Percentiles rank a stretch among this genome's conserved stretches.
Conservation (phyloP, 1,139 yeast genomes). For the Lodderomyces beijingensis region DNA sequence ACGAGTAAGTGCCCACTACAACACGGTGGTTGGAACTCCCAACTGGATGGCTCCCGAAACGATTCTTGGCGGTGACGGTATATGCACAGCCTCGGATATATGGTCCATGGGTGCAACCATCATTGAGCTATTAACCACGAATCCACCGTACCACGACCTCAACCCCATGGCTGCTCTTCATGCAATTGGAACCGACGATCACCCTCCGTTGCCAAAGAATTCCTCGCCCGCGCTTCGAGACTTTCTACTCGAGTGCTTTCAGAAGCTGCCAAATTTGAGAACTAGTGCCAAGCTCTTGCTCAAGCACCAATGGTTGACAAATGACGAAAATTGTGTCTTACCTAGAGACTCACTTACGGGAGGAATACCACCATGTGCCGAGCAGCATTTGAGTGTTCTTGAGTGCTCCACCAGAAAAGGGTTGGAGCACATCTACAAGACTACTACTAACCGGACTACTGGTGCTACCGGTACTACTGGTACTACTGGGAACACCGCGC, state of each 20-base stretch:
- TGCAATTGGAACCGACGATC: conserved; percentile 84
- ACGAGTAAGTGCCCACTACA: conserved; percentile 39
- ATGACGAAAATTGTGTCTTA: conserved; percentile 1
- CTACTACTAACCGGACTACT: background rate
- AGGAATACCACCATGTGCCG: no score
- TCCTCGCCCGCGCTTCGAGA: conserved; percentile 53
- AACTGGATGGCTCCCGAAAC: conserved; percentile 91
- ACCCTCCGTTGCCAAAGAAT: conserved; percentile 70
- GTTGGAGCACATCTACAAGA: background rate
- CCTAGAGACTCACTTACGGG: no score
- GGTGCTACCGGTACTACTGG: background rate
- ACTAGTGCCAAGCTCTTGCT: conserved; percentile 53
- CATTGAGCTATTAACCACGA: conserved; percentile 77
- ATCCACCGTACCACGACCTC: conserved; percentile 82
- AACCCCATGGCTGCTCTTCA: conserved; percentile 87
- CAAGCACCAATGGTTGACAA: conserved; percentile 60
- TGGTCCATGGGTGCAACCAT: conserved; percentile 97
- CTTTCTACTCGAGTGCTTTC: conserved; percentile 73
- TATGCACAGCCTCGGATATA: conserved; percentile 81
- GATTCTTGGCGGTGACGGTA: conserved; percentile 70
- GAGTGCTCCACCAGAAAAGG: background rate
- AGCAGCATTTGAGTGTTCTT: background rate
- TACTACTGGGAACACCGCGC: background rate
- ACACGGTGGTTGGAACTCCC: conserved; percentile 62
- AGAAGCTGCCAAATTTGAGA: conserved; percentile 64